Evolutionary conservation across 73 alveolate species (phyloP), one percentile per base, ranked within the genome.

Genomic region (Effrenium voratum): DNA sequence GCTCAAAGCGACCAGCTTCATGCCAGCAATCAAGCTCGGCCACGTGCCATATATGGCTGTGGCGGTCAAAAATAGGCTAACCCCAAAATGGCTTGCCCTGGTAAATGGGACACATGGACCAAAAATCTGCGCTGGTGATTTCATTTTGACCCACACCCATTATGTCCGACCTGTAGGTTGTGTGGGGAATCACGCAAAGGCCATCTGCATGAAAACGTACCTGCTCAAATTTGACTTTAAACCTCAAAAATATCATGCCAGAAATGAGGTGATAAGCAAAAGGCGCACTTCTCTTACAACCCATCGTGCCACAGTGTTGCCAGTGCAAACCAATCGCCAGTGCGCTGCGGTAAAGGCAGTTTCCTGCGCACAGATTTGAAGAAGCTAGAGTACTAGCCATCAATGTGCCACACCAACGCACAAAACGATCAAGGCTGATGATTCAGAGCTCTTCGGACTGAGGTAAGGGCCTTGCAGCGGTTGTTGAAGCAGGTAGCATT

Each of bases 181-280:
- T 57, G 80, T 50, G 70, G 26, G 93, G 80, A 28, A 84, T 70
- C 59, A 84, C 93, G 22, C 93, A 84, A 32, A 84, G 93, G 60
- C 93, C 93, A 43, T 84, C 93, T 24, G 93, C 70, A 59, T 84
- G 93, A 30, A 84, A 84, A n/a, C 93, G 93, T 2, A 84, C 93
- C 93, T 84, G 77, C 45, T 32, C 47, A 3, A 2, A n/a, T n/a
- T n/a, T n/a, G n/a, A n/a, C n/a, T n/a, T n/a, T n/a, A n/a, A n/a
- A n/a, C n/a, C n/a, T n/a, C n/a, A n/a, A n/a, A n/a, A n/a, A n/a
- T n/a, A n/a, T n/a, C n/a, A n/a, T n/a, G n/a, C n/a, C n/a, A n/a
- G n/a, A n/a, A 34, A 0, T 32, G 36, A 26, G 36, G 28, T 72
- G 24, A 57, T 57, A 30, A 57, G 72, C 16, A 22, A 57, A 0